Evolutionary conservation across 2,329 filamentous ascomycete species (phyloP).

Genomic region (Talaromyces islandicus): DNA sequence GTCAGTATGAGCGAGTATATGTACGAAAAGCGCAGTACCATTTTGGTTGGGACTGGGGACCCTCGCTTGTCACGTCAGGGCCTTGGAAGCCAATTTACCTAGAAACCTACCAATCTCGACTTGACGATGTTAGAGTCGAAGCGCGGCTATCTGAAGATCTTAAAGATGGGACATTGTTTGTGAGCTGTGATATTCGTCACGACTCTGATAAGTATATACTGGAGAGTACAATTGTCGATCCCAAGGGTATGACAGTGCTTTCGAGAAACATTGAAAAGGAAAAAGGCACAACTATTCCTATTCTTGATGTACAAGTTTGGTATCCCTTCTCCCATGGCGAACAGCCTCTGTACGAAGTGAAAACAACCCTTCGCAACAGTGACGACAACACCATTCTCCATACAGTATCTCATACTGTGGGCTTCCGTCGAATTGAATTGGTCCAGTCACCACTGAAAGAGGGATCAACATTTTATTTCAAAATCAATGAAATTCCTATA

Average conservation of each 20-base stretch:
- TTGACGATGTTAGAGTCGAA: not conserved
- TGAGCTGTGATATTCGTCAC: not conserved
- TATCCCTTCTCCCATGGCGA: not conserved
- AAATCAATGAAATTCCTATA: constrained; percentile 53
- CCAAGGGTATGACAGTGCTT: not conserved
- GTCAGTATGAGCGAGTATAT: constrained; percentile 39
- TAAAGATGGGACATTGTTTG: not conserved
- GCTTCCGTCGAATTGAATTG: constrained; percentile 47
- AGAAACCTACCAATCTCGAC: not conserved
- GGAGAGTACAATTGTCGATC: not conserved
- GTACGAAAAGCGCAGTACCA: constrained; percentile 64
- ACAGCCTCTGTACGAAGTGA: constrained; percentile 1
- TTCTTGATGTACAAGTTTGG: not conserved
- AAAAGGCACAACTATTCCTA: constrained; percentile 16
- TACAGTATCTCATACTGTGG: constrained; percentile 17
- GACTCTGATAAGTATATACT: not conserved
- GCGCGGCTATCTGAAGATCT: not conserved
- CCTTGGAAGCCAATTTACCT: constrained; percentile 46
- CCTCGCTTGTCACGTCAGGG: constrained; percentile 55
- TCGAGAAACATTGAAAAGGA: not conserved
- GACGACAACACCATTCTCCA: not conserved
- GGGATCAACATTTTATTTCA: constrained; percentile 52
- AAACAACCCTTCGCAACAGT: not conserved
- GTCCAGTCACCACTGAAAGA: constrained; percentile 10
- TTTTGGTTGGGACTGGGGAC: constrained; percentile 69